phyloP scores from a whole-genome alignment of 345 rosid species.

The Excoecaria agallocha region DNA sequence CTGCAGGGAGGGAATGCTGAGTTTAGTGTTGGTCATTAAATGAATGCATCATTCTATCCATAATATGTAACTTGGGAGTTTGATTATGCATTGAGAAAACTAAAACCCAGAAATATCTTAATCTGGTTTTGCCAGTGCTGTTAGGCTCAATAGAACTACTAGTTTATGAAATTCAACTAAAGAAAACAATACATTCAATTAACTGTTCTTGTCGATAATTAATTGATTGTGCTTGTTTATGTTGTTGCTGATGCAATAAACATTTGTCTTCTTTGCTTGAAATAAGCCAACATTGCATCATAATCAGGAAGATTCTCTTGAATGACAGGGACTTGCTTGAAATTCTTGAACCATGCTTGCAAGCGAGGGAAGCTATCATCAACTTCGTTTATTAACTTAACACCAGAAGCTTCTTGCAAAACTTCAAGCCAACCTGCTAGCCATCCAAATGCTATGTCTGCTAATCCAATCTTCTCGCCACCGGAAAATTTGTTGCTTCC shows the following conservation, averaged over 20 bases:
- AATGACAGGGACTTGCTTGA: slow-evolving; percentile 16
- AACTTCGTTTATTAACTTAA: slow-evolving; percentile 9
- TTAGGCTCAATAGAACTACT: no score
- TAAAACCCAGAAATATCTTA: no score
- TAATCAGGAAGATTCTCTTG: slow-evolving; percentile 13
- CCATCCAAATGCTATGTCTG: slow-evolving; percentile 14
- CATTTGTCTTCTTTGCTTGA: slow-evolving; percentile 18
- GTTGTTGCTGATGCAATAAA: slow-evolving; percentile 25
- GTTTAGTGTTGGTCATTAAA: no score
- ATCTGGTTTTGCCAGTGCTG: no score
- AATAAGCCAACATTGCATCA: slow-evolving; percentile 14
- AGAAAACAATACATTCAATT: background rate
- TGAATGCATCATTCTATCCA: no score
- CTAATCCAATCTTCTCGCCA: slow-evolving; percentile 15
- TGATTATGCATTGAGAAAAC: no score
- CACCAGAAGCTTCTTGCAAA: slow-evolving; percentile 16
- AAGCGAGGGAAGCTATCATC: slow-evolving; percentile 20
- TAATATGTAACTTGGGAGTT: no score
- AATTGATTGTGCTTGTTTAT: background rate
- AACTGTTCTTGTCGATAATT: background rate
- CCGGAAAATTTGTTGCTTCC: slow-evolving; percentile 19
- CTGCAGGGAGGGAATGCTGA: no score
- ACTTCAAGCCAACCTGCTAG: slow-evolving; percentile 14
- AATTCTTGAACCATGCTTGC: slow-evolving; percentile 10
- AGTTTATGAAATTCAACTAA: background rate